Base-by-base conservation (phyloP, 345 rosid genomes). In the Mercurialis annua region DNA sequence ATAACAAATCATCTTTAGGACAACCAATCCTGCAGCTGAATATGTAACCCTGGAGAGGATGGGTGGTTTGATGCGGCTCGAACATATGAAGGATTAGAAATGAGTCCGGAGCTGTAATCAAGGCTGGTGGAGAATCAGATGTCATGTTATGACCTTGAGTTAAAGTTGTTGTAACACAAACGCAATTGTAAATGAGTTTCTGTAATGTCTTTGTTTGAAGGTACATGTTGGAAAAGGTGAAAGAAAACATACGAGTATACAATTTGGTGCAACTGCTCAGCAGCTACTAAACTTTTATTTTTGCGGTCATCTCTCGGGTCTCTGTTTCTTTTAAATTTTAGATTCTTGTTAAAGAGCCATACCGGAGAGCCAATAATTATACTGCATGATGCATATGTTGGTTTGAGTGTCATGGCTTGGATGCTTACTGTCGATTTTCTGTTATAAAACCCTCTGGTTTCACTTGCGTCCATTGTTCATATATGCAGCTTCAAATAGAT, bases 1-100 rank as follows among this genome's bases (percentile, higher is more conserved):
- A 73, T 73, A 77, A 82, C 73, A 73, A 83, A 76, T 83, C 84
- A 82, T 78, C 85, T 82, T 81, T 79, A 82, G 84, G 85, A 77
- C 80, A 81, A 82, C 72, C 86, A 77, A 77, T 85, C 83, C 80
- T 83, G 84, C 90, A 85, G 92, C 87, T 87, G 90, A 79, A 36
- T 83, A 78, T 69, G 83, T 85, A 51, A 85, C 86, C 5, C 46
- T 83, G 33, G 87, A 83, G 81, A 83, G 81, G 92, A 71, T 83
- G 88, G 79, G 90, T 57, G 90, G 90, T 63, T 70, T 85, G 81
- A 87, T 59, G 78, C 11, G 92, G 92, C 47, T 75, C 90, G 69
- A 87, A 87, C 71, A 87, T 85, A 66, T 81, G 90, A 12, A 85
- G 84, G 78, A 85, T 87, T 73, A 83, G 92, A 73, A 79, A 67